These are phyloP conservation scores for Paxillus ammoniavirescens DNA, from an alignment of 768 basidiomycete genomes.

Conservation along the genomic window DNA sequence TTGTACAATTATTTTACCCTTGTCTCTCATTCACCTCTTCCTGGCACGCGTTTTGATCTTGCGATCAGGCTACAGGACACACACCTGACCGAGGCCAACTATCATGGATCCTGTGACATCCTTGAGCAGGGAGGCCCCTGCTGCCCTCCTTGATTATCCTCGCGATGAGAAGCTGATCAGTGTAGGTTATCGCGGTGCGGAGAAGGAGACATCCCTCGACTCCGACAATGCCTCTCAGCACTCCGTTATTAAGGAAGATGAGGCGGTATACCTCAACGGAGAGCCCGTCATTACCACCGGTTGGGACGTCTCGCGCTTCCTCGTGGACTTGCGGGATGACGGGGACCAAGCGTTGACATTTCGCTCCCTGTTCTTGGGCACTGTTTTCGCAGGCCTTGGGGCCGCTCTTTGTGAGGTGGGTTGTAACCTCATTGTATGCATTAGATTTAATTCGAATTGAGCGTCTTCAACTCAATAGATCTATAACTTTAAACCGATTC, in stretches of 20 bases:
- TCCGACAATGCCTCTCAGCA: background rate
- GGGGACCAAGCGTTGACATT: conserved; percentile 55
- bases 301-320: conserved; percentile 50
- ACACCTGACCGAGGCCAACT: too few species aligned
- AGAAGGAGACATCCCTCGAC: background rate
- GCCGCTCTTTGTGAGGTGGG: conserved; percentile 57
- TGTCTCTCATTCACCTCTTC: background rate
- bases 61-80: background rate
- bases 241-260: background rate
- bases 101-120: background rate
- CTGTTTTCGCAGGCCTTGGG: conserved; percentile 53
- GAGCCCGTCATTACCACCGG: conserved; percentile 26
- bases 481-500: conserved; percentile 58
- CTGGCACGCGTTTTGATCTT: background rate
- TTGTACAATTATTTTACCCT: too few species aligned
- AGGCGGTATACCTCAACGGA: background rate
- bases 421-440: background rate
- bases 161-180: background rate
- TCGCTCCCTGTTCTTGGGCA: conserved; percentile 53
- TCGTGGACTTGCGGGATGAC: conserved; percentile 59
- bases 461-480: conserved; percentile 35
- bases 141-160: background rate
- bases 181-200: background rate
- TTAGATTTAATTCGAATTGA: background rate
- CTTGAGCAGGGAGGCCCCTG: background rate